These are phyloP conservation scores for Colletotrichum noveboracense DNA, from an alignment of 2,329 filamentous ascomycete species.

Conservation along the genomic window DNA sequence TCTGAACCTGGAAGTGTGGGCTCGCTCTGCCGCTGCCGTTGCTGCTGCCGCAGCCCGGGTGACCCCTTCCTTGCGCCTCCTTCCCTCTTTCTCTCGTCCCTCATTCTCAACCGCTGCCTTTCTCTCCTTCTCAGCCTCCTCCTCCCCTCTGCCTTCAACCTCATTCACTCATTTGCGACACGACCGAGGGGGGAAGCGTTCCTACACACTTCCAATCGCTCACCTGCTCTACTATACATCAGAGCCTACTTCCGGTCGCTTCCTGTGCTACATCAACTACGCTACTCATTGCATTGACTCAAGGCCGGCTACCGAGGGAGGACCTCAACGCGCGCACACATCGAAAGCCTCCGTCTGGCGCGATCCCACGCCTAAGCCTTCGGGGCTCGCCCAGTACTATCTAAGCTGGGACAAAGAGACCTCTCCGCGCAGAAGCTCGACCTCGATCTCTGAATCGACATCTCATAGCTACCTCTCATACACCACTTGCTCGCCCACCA, in stretches of 20 bases:
- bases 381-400: neutral
- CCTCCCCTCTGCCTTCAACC: neutral
- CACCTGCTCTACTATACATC: neutral
- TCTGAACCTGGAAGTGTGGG: neutral
- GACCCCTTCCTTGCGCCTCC: slow-evolving; percentile 6
- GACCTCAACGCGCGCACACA: neutral
- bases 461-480: neutral
- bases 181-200: neutral
- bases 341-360: neutral
- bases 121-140: neutral
- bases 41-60: neutral
- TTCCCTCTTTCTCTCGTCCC: neutral
- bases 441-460: neutral
- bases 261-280: neutral
- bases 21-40: neutral
- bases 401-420: neutral
- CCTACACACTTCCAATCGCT: neutral
- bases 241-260: neutral
- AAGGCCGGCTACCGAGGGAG: neutral
- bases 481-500: neutral
- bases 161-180: neutral
- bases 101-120: neutral
- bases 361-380: neutral
- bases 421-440: neutral
- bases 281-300: neutral